Base-by-base conservation (phyloP, 805 yeast species). In the Candida palmyrensis region DNA sequence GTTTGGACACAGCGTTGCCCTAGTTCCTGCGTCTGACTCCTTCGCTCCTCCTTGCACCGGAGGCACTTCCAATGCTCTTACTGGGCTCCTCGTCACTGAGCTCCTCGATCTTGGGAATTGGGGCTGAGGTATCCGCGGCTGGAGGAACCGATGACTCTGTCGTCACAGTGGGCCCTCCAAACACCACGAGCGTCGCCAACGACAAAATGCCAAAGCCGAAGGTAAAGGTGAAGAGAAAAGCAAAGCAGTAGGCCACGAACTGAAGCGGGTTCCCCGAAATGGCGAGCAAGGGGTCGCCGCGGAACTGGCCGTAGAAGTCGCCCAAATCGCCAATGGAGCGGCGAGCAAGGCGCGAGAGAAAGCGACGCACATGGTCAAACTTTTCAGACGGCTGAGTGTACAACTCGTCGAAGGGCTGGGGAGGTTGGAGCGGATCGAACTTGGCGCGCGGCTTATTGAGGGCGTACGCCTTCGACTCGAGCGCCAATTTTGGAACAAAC, bases 401-500 rank as follows among this genome's bases (percentile, higher is more conserved):
- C 40, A 62, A 37, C 13, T 66, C 68, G 15, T 62, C 67, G 37
- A 65, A 62, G 3, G 59, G 40, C 7, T 48, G 47, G 6, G 73
- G 72, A n/a, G 77, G 78, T 6, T 55, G 43, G 10, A 54, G 57
- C 3, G 79, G 68, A 20, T 56, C 68, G 40, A 53, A 51, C 27
- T 55, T 49, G 4, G 71, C 54, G 37, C 61, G 61, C 36, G 76
- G 75, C 34, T 58, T 62, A 35, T 53, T 58, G 4, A 50, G 45
- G 17, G 67, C 63, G 28, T 67, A 60, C 29, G 58, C 62, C 17
- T 54, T 53, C 32, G 61, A 61, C 54, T 82, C 88, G 27, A 77
- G 42, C 11, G 60, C 64, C 15, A 58, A 55, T 53, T 82, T 82
- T 16, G 75, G 68, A 21, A 57, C 45, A 55, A 75, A 88, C 0